Conservation (phyloP, 352 stramenopile species). For the Pythium dissimile region DNA sequence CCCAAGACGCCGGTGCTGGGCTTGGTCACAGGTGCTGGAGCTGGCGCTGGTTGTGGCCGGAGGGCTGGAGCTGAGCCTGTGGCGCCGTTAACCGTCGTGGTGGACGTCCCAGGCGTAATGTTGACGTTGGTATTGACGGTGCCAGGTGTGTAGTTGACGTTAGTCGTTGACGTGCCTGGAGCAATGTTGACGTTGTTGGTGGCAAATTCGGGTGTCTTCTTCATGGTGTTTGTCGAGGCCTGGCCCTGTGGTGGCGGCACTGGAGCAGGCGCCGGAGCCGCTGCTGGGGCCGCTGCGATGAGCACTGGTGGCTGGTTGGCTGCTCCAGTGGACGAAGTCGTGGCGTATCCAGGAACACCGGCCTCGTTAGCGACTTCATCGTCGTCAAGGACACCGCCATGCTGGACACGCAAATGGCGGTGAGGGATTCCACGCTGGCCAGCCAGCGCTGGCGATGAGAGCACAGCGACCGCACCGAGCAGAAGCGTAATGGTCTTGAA, state of each 20-base stretch:
- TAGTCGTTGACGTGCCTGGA: background rate
- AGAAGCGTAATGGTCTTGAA: background rate
- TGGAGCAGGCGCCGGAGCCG: background rate
- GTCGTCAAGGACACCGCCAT: background rate
- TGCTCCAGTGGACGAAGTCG: too few relatives aligned
- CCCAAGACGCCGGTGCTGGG: background rate
- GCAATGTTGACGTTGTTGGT: background rate
- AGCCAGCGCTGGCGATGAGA: background rate
- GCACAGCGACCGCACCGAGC: background rate
- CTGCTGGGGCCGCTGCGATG: background rate
- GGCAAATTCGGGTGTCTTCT: background rate
- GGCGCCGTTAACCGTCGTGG: background rate
- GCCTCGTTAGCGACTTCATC: background rate
- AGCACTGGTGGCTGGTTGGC: too few relatives aligned
- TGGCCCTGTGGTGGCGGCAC: background rate
- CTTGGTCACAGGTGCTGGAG: background rate
- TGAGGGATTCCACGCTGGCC: background rate
- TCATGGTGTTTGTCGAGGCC: background rate
- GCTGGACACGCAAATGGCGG: background rate
- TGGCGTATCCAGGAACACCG: background rate
- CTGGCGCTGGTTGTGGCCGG: background rate
- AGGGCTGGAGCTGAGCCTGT: background rate
- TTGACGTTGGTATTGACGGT: constrained; percentile 4
- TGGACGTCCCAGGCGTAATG: constrained; percentile 4
- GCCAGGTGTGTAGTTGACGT: background rate